Conservation (phyloP, 495 filamentous ascomycete genomes). For the Neurospora sp. region DNA sequence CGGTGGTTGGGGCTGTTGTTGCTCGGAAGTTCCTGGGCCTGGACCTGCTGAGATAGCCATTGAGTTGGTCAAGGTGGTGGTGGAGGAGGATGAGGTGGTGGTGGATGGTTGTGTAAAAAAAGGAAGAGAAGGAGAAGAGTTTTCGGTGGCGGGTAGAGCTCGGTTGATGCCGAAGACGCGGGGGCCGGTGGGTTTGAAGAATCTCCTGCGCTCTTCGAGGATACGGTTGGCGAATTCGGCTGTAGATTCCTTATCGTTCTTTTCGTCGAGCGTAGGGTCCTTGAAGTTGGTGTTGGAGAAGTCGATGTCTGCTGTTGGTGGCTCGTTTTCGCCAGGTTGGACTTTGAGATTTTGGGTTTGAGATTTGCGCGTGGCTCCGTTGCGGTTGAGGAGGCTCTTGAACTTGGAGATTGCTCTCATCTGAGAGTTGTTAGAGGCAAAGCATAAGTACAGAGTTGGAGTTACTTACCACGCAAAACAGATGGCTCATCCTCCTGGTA, state of each 20-base stretch:
- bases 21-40: background rate
- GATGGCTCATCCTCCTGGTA: conserved; percentile 71
- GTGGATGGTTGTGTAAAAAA: background rate
- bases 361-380: conserved; percentile 15
- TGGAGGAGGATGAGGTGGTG: background rate
- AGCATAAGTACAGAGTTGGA: background rate
- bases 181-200: conserved; percentile 17
- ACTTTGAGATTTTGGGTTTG: conserved; percentile 9
- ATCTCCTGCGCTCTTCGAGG: conserved; percentile 27
- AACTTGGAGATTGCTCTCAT: conserved; percentile 90
- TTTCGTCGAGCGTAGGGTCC: background rate
- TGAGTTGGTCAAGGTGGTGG: background rate
- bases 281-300: conserved; percentile 10
- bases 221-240: conserved; percentile 31
- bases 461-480: conserved; percentile 68
- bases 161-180: conserved; percentile 6
- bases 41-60: background rate
- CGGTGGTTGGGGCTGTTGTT: conserved; percentile 13
- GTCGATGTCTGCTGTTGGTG: conserved; percentile 33
- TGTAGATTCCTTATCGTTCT: conserved; percentile 19
- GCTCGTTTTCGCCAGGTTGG: background rate
- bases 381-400: conserved; percentile 41
- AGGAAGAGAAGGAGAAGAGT: conserved; percentile 29
- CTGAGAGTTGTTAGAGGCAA: conserved; percentile 32
- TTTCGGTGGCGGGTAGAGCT: conserved; percentile 47